phyloP scores from a whole-genome alignment of 164 flowering plant genomes.

The Pachysandra terminalis region DNA sequence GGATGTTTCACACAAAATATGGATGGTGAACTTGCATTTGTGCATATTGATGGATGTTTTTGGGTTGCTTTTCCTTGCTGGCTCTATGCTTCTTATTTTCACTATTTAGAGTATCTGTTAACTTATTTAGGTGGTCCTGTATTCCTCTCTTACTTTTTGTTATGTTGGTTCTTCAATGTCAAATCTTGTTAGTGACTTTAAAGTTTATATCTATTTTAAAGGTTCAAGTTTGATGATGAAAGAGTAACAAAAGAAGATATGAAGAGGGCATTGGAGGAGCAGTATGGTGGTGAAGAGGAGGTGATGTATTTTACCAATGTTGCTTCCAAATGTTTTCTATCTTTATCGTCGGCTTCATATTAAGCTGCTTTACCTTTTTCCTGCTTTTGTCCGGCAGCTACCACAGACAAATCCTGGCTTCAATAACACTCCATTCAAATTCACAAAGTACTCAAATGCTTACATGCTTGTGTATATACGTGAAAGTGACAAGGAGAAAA shows the following conservation, averaged over 20 bases:
- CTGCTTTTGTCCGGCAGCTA: slow-evolving; percentile 36
- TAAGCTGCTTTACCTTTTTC: not conserved
- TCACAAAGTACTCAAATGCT: slow-evolving; percentile 90
- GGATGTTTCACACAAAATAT: no score
- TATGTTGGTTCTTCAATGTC: not conserved
- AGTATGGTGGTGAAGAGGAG: slow-evolving; percentile 94
- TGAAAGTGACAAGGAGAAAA: slow-evolving; percentile 87
- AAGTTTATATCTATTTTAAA: slow-evolving; percentile 14
- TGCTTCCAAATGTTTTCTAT: not conserved
- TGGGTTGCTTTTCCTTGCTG: not conserved
- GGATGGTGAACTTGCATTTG: no score
- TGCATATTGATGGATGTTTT: not conserved
- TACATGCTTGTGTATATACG: slow-evolving; percentile 96
- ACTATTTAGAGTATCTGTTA: not conserved
- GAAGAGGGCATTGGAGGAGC: slow-evolving; percentile 81
- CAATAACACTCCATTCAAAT: slow-evolving; percentile 79
- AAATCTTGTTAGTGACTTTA: no score
- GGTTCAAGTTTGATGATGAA: slow-evolving; percentile 94
- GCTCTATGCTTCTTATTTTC: not conserved
- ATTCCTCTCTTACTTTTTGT: not conserved
- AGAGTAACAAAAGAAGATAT: slow-evolving; percentile 83
- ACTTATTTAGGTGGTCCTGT: no score
- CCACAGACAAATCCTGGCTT: slow-evolving; percentile 90
- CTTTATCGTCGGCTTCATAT: not conserved
- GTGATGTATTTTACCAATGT: slow-evolving; percentile 23